phyloP scores from a whole-genome alignment of 2,329 filamentous ascomycete species.

The Aspergillus puulaauensis region DNA sequence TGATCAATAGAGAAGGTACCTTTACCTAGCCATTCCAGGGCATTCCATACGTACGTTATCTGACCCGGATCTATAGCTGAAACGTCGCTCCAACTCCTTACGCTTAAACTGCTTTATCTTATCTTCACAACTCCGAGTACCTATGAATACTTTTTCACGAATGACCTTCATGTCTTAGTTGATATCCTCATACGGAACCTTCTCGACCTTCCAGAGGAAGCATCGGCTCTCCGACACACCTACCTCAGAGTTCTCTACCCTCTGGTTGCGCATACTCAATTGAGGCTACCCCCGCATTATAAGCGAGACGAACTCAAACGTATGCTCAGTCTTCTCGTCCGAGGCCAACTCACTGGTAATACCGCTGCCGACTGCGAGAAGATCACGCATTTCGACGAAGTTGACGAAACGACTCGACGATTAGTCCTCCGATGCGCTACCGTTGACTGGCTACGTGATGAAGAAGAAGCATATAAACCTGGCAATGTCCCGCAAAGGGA shows the following conservation, averaged over 20 bases:
- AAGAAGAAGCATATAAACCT: conserved; percentile 19
- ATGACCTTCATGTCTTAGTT: conserved; percentile 88
- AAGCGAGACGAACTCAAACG: conserved; percentile 82
- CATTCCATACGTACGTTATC: not conserved
- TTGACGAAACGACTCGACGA: conserved; percentile 50
- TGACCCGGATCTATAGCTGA: conserved; percentile 55
- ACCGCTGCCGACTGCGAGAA: conserved; percentile 44
- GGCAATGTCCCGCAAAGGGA: not conserved
- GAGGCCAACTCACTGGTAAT: conserved; percentile 65
- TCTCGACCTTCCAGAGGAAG: conserved; percentile 89
- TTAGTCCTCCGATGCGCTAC: conserved; percentile 47
- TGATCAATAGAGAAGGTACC: conserved; percentile 82
- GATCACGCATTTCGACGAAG: conserved; percentile 50
- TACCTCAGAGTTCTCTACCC: conserved; percentile 92
- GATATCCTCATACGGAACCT: conserved; percentile 96
- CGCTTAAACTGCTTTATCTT: conserved; percentile 91
- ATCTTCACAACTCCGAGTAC: conserved; percentile 90
- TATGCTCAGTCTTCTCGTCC: conserved; percentile 70
- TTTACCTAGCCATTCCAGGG: not conserved
- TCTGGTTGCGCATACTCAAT: conserved; percentile 85
- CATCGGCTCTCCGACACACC: conserved; percentile 73
- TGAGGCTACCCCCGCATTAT: conserved; percentile 83
- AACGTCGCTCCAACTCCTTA: conserved; percentile 91
- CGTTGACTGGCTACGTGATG: conserved; percentile 47
- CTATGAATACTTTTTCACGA: conserved; percentile 98